phyloP scores from a whole-genome alignment of 176 grass and related monocot species.

The Oropetium thomaeum region DNA sequence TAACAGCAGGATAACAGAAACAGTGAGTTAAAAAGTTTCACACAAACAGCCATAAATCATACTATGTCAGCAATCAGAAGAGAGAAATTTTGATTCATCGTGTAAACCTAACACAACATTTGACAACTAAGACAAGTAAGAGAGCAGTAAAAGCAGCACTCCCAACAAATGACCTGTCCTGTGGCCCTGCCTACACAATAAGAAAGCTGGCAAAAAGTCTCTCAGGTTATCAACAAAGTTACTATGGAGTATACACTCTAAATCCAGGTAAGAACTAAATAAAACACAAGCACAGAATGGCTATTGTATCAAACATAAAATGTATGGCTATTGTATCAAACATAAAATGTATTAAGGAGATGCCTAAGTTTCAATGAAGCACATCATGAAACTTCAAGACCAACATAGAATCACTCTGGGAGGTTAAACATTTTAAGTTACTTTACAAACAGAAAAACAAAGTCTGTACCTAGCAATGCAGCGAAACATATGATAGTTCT shows the following conservation, averaged over 20 bases:
- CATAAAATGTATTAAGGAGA: constrained; percentile 15
- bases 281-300: constrained; percentile 20
- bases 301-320: constrained; percentile 23
- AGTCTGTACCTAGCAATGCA: constrained; percentile 82
- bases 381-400: constrained; percentile 14
- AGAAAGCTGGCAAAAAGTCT: constrained; percentile 10
- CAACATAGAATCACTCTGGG: constrained; percentile 2
- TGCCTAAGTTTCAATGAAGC: constrained; percentile 7
- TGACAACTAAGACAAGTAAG: not conserved
- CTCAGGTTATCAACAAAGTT: not conserved
- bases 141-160: constrained; percentile 7
- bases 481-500: constrained; percentile 93
- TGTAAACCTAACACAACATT: constrained; percentile 10
- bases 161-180: not conserved
- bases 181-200: not conserved
- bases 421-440: not conserved
- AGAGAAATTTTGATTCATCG: constrained; percentile 20
- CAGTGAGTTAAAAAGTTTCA: not conserved
- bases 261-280: constrained; percentile 13
- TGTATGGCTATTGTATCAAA: constrained; percentile 10
- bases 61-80: not conserved
- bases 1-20: constrained; percentile 13
- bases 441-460: not conserved
- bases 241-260: constrained; percentile 20
- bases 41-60: not conserved